Base-by-base conservation (phyloP, 176 grass and related monocot genomes). In the Triticum urartu region DNA sequence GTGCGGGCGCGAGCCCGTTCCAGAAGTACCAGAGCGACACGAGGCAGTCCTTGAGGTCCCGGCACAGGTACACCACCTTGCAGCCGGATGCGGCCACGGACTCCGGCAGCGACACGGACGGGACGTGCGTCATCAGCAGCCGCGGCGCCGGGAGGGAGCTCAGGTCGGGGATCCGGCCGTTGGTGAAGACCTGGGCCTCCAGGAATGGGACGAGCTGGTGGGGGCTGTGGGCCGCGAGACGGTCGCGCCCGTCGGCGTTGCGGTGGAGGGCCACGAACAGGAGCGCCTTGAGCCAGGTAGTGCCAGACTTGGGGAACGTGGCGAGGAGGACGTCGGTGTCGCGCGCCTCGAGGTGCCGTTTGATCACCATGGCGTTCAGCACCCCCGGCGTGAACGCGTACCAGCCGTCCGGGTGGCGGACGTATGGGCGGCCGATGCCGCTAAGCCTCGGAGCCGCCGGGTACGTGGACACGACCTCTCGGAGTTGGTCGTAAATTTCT, bases 131-230 rank as follows among this genome's bases (percentile, higher is more conserved):
- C 35, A 36, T 36, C 35, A 36, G 35, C 35, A 87, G 50, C 15
- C 85, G 47, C 11, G 65, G 77, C 15, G 66, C 15, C 1, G 66
- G 76, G 40, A 72, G 50, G 62, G 21, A 17, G 20, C 21, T 45
- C 32, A 79, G 30, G 72, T 77, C 24, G 3, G 74, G 74, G 8
- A 58, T 24, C 11, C 3, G 64, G 15, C 32, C 21, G 7, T 47
- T 10, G 26, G 12, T 13, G 40, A 78, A 78, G 3, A 87, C 52
- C 2, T 43, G 20, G 32, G 4, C 1, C 52, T 87, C 85, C 3
- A 87, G 85, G 20, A 48, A 73, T 9, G 76, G 77, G 13, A 72
- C 22, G 54, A 45, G 79, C 18, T 64, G 21, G 28, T 84, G 82
- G 10, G 64, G 64, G 64, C 2, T 33, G 11, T 33, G 8, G 7